Evolutionary conservation across 2,329 filamentous ascomycete genomes (phyloP).

Genomic region (Apiospora koreana): DNA sequence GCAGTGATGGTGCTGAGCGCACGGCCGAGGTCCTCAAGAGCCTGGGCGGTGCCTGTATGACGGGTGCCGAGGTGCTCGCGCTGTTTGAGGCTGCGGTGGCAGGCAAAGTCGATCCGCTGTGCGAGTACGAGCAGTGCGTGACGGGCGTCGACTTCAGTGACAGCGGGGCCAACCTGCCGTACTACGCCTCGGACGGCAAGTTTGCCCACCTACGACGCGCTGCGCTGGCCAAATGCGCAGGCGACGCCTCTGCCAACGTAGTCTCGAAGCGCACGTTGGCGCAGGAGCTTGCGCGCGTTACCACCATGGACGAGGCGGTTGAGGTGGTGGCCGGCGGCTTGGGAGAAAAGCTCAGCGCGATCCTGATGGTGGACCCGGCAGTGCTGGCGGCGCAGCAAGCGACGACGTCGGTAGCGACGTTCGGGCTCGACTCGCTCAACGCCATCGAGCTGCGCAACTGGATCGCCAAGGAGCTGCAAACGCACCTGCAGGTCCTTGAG

Average conservation of each 20-base stretch:
- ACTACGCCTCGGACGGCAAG: constrained; percentile 56
- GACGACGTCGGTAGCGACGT: constrained; percentile 20
- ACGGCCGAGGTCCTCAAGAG: constrained; percentile 49
- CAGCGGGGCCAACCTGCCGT: constrained; percentile 42
- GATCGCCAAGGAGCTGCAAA: constrained; percentile 49
- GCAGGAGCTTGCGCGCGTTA: constrained; percentile 23
- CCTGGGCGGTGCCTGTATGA: constrained; percentile 48
- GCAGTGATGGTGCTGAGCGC: constrained; percentile 39
- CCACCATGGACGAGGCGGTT: constrained; percentile 43
- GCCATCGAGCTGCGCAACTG: constrained; percentile 53
- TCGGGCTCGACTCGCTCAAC: constrained; percentile 49
- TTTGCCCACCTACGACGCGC: constrained; percentile 49
- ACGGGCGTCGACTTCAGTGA: constrained; percentile 49
- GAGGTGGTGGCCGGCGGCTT: constrained; percentile 45
- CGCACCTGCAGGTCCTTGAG: constrained; percentile 56
- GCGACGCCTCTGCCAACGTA: constrained; percentile 30
- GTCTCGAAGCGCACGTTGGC: constrained; percentile 43
- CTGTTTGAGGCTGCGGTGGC: constrained; percentile 52
- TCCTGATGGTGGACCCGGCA: constrained; percentile 49
- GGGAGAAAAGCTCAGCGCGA: constrained; percentile 46
- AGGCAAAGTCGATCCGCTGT: constrained; percentile 37
- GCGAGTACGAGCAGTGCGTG: constrained; percentile 51
- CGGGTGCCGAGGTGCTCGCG: constrained; percentile 54
- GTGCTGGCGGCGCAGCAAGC: constrained; percentile 42
- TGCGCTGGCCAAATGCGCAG: constrained; percentile 34